Conservation (phyloP, 139 green algal genomes). For the Chlamydomonas applanata region DNA sequence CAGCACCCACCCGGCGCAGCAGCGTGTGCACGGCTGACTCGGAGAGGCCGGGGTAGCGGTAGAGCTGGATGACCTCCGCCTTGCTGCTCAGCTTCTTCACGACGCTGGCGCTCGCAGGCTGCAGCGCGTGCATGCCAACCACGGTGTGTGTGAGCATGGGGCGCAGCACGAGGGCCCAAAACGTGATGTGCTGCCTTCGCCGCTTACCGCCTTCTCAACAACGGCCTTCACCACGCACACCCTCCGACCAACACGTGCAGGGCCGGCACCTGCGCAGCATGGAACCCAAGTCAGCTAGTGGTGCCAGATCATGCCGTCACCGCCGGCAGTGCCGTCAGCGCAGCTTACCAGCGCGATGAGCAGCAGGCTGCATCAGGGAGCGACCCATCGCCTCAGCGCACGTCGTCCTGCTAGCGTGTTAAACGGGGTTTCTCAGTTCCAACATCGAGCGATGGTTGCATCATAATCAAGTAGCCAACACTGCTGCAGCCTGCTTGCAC, state of each 20-base stretch:
- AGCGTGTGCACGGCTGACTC: constrained; percentile 64
- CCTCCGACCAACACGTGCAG: neutral
- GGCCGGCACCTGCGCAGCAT: neutral
- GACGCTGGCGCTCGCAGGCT: constrained; percentile 3
- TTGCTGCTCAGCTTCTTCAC: neutral
- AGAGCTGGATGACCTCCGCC: constrained; percentile 78
- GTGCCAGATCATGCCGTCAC: no score
- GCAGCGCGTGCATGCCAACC: neutral
- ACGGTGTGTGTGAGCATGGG: neutral
- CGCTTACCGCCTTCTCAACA: neutral
- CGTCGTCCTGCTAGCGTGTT: no score
- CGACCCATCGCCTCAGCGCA: no score
- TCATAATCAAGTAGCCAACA: no score
- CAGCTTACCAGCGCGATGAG: no score
- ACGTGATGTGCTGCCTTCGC: neutral
- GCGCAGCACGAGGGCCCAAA: neutral
- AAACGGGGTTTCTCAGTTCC: no score
- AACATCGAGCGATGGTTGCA: no score
- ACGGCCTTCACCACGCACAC: neutral
- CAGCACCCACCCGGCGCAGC: constrained; percentile 56
- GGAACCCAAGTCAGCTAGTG: no score
- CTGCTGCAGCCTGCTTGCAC: no score
- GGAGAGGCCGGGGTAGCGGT: constrained; percentile 75
- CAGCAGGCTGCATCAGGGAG: no score
- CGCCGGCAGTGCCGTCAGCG: no score